Evolutionary conservation across 352 stramenopile species (phyloP), one percentile per base, ranked within the genome.

Genomic region (Phytophthora boehmeriae): DNA sequence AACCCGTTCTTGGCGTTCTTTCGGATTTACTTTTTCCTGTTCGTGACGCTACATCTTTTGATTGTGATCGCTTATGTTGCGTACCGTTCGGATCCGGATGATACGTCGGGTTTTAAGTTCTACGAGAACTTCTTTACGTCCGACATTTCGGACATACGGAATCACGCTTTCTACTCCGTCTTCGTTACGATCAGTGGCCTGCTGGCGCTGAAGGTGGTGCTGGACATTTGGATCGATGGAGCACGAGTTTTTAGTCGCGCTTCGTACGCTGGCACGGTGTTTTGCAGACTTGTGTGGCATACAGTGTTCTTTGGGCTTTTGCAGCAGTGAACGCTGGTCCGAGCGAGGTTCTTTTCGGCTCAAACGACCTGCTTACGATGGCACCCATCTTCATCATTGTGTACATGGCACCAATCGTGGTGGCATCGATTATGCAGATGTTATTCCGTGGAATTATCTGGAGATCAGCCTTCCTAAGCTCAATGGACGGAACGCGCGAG

Each of bases 1-100:
- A 93, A 89, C 61, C 84, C 87, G 14, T 59, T 94, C 47, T 55
- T 93, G 41, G 86, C 83, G 11, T 96, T 94, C 62, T 93, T 92
- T 68, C 85, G 87, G 19, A 88, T 96, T 64, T 96, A 94, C 64
- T 92, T 93, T 49, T 93, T 96, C 68, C 71, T 94, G 41, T 53
- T 93, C 44, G 83, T 94, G 39, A 83, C 90, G 76, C 78, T 96
- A 38, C 88, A 95, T 57, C 27, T 85, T 23, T 72, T 95, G 23
- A 64, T 94, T 16, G 88, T 79, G 19, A 83, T 96, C 51, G 80
- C 68, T n/a, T 96, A 95, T 66, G 80, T 95, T 32, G 83, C 76
- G 13, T 81, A 92, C 58, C 82, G 81, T 0, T 89, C 83, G 22
- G 82, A 92, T 22, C 86, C 83, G 8, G 41, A 66, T 14, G 63